Evolutionary conservation across 164 flowering plant genomes (phyloP).

Genomic region (Sextonia rubra): DNA sequence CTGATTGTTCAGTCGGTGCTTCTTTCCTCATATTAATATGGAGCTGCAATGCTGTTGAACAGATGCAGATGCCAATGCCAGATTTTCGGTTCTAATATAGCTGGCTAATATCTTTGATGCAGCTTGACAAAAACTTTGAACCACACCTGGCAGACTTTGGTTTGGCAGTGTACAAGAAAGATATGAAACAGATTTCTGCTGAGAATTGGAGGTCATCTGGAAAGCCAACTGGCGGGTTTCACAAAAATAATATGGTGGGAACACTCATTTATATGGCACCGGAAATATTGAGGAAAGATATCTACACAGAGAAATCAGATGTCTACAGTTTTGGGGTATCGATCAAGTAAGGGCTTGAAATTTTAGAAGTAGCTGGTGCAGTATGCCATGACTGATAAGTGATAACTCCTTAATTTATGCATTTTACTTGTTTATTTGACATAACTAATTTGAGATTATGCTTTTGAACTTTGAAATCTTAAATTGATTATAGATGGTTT

Average conservation of each 20-base stretch:
- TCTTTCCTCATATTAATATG: neutral
- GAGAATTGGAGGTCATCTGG: slow-evolving; percentile 88
- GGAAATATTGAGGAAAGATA: slow-evolving; percentile 73
- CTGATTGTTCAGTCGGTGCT: slow-evolving; percentile 6
- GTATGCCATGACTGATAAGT: too few relatives aligned
- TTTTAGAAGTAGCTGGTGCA: neutral
- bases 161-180: slow-evolving; percentile 67
- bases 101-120: slow-evolving; percentile 22
- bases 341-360: slow-evolving; percentile 60
- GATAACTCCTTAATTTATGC: neutral
- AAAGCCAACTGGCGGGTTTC: slow-evolving; percentile 97
- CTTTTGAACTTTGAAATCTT: neutral
- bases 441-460: neutral
- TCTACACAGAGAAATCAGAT: slow-evolving; percentile 88
- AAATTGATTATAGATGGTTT: neutral
- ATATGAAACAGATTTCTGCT: slow-evolving; percentile 53
- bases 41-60: neutral
- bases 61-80: neutral
- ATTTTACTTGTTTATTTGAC: too few relatives aligned
- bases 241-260: slow-evolving; percentile 94
- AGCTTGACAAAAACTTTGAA: slow-evolving; percentile 62
- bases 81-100: neutral
- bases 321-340: slow-evolving; percentile 85
- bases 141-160: slow-evolving; percentile 93
- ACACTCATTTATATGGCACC: slow-evolving; percentile 97